phyloP scores from a whole-genome alignment of 2,329 filamentous ascomycete genomes.

The Curvularia sp. region DNA sequence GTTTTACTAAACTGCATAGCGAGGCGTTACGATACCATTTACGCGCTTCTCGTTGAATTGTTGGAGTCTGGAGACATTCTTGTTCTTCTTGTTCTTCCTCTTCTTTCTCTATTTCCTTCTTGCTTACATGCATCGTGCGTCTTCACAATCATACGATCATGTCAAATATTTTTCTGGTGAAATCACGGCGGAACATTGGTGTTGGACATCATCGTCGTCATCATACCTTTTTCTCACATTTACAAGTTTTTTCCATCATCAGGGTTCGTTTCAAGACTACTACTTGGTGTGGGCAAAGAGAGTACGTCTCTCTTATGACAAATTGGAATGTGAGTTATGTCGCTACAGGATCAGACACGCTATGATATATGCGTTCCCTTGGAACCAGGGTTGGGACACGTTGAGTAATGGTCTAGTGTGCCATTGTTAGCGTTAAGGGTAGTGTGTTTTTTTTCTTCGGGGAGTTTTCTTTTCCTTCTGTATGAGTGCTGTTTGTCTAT shows the following conservation, averaged over 20 bases:
- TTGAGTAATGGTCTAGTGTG: background rate
- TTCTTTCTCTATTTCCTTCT: slow-evolving; percentile 9
- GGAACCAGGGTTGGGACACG: background rate
- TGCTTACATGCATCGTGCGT: background rate
- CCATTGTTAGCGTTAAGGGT: background rate
- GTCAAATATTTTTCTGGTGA: background rate
- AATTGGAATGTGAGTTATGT: background rate
- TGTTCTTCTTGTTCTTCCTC: slow-evolving; percentile 10
- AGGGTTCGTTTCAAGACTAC: background rate
- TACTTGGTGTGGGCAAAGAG: background rate
- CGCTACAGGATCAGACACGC: background rate
- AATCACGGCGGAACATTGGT: background rate
- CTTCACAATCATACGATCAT: slow-evolving; percentile 1
- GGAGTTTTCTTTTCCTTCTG: background rate
- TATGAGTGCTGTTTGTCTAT: background rate
- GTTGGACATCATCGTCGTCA: background rate
- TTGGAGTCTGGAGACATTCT: slow-evolving; percentile 14
- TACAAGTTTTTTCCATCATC: background rate
- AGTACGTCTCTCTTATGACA: background rate
- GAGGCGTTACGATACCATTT: slow-evolving; percentile 50
- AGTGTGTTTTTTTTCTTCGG: background rate
- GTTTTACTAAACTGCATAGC: slow-evolving; percentile 44
- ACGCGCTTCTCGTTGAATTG: slow-evolving; percentile 17
- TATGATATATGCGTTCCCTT: background rate
- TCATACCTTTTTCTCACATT: background rate